Percentiles rank a stretch among this genome's conserved stretches.
These are phyloP conservation scores for Phytophthora citricola DNA, from an alignment of 352 stramenopile species.

Conservation along the genomic window DNA sequence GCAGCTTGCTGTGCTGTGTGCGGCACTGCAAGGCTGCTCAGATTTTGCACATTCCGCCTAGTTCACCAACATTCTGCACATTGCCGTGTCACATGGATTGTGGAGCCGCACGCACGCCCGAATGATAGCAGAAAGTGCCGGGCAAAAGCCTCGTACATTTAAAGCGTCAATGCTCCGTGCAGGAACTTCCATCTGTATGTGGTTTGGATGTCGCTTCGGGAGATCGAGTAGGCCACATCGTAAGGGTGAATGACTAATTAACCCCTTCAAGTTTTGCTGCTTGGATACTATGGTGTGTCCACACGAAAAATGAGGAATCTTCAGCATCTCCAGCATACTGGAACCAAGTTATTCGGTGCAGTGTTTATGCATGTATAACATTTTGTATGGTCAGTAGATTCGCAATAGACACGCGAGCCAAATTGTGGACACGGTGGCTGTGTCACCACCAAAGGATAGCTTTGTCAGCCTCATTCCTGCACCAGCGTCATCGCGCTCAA, in stretches of 20 bases:
- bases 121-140: constrained; percentile 25
- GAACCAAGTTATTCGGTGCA: constrained; percentile 9
- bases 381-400: constrained; percentile 15
- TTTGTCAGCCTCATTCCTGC: constrained; percentile 16
- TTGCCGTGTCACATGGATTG: constrained; percentile 31
- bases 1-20: background rate
- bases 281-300: constrained; percentile 8
- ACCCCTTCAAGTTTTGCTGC: constrained; percentile 3
- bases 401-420: constrained; percentile 23
- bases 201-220: too few species aligned
- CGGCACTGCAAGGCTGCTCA: constrained; percentile 13
- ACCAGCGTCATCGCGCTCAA: constrained; percentile 16
- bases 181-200: too few species aligned
- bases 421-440: constrained; percentile 16
- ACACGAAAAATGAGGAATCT: constrained; percentile 25
- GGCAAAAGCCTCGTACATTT: too few species aligned
- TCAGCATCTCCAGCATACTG: constrained; percentile 7
- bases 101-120: constrained; percentile 28
- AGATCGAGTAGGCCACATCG: constrained; percentile 3
- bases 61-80: background rate
- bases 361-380: constrained; percentile 25
- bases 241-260: too few species aligned
- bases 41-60: background rate
- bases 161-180: too few species aligned
- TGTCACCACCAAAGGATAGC: constrained; percentile 7